Conservation (phyloP, 305 asterid genomes). For the Monarda citriodora region DNA sequence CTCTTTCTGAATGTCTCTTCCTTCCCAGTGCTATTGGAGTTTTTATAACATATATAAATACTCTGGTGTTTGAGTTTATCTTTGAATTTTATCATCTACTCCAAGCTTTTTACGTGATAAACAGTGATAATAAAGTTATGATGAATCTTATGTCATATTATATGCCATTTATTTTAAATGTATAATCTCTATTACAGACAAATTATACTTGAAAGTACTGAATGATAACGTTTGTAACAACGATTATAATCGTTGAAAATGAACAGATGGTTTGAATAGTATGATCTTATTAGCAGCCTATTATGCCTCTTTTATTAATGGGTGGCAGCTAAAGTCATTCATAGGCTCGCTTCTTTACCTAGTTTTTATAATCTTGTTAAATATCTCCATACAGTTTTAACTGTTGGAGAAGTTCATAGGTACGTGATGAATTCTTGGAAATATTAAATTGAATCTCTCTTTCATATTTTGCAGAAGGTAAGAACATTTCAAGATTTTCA, state of each 20-base stretch:
- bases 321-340: background rate
- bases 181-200: background rate
- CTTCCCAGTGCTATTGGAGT: conserved; percentile 6
- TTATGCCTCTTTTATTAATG: conserved; percentile 1
- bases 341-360: background rate
- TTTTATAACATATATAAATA: background rate
- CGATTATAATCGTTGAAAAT: background rate
- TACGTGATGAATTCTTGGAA: background rate
- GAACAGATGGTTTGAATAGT: conserved; percentile 1
- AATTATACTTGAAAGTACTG: background rate
- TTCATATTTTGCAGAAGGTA: conserved; percentile 49
- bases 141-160: too few species aligned
- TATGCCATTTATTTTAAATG: background rate
- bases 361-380: background rate
- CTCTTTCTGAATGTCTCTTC: conserved; percentile 6
- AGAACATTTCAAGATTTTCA: conserved; percentile 68
- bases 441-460: background rate
- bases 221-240: background rate
- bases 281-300: too few species aligned
- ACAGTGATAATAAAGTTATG: too few species aligned
- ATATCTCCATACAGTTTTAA: background rate
- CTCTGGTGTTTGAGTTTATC: background rate
- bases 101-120: too few species aligned
- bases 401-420: background rate
- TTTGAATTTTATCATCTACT: too few species aligned